Evolutionary conservation across 139 green algal genomes (phyloP).

Genomic region (Nannochloris sp.): DNA sequence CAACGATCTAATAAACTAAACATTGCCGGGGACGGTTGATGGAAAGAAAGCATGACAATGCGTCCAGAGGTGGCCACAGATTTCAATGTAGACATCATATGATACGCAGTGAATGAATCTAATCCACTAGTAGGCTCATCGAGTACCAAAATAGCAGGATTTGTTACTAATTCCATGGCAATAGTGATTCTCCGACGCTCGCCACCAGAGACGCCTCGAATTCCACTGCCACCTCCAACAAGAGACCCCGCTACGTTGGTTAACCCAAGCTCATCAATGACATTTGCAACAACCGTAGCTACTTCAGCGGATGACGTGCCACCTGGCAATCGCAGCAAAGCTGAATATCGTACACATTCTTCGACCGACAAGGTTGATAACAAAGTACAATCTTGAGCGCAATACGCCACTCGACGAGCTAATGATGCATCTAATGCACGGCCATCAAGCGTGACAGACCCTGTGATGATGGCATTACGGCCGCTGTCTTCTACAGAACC

Average conservation of each 20-base stretch:
- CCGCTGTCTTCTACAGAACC: conserved; percentile 2
- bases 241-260: conserved; percentile 22
- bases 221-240: conserved; percentile 32
- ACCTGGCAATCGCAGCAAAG: conserved; percentile 44
- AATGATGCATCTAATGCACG: not conserved
- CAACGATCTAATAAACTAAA: conserved; percentile 52
- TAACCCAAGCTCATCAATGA: conserved; percentile 40
- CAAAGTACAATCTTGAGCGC: conserved; percentile 62
- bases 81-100: conserved; percentile 51
- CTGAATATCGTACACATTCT: conserved; percentile 57
- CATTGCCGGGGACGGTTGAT: conserved; percentile 69
- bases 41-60: conserved; percentile 66
- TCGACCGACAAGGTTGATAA: conserved; percentile 59
- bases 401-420: conserved; percentile 31
- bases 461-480: not conserved
- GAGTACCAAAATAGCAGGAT: conserved; percentile 34
- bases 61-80: conserved; percentile 35
- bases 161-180: conserved; percentile 68
- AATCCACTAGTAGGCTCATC: conserved; percentile 66
- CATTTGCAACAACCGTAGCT: conserved; percentile 16
- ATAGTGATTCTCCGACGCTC: conserved; percentile 60
- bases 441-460: not conserved
- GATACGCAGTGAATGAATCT: conserved; percentile 55
- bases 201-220: conserved; percentile 46
- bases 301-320: conserved; percentile 16